A percentile compares a stretch with the other conserved stretches of the same genome.
Evolutionary conservation across 768 basidiomycete genomes (phyloP).

Genomic region (Baorangia bicolor): DNA sequence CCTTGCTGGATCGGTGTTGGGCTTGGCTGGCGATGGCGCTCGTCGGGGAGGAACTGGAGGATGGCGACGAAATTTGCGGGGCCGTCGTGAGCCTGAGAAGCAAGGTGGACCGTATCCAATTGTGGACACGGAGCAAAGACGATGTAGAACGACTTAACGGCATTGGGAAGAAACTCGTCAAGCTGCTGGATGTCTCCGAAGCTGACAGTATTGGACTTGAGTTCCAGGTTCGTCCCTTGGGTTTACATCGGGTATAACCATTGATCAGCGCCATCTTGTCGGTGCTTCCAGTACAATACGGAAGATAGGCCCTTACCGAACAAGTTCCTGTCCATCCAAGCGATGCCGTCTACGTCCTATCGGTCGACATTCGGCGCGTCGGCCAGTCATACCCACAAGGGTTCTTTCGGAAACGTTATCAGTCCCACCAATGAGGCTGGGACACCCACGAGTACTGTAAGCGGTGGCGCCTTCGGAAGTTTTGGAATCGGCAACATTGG

Average conservation of each 20-base stretch:
- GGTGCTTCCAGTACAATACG: constrained; percentile 65
- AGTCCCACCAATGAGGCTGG: constrained; percentile 26
- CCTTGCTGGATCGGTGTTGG: constrained; percentile 85
- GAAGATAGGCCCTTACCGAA: constrained; percentile 80
- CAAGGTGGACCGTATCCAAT: constrained; percentile 87
- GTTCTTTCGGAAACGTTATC: constrained; percentile 15
- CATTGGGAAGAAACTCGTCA: constrained; percentile 81
- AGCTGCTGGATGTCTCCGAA: constrained; percentile 80
- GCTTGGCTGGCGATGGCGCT: constrained; percentile 88
- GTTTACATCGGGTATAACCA: neutral
- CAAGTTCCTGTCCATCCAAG: constrained; percentile 80
- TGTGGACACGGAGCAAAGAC: constrained; percentile 87
- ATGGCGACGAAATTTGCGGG: constrained; percentile 73
- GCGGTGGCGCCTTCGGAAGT: constrained; percentile 46
- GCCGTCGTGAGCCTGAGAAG: constrained; percentile 85
- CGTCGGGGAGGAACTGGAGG: constrained; percentile 65
- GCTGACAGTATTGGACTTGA: constrained; percentile 83
- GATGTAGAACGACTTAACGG: constrained; percentile 83
- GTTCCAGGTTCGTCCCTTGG: constrained; percentile 66
- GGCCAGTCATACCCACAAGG: constrained; percentile 21
- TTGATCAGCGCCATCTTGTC: neutral
- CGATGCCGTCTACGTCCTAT: constrained; percentile 64
- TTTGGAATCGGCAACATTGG: constrained; percentile 48
- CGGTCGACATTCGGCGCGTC: constrained; percentile 59
- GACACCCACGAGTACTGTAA: constrained; percentile 24